phyloP scores from a whole-genome alignment of 139 green algal species.

The Chlorella sorokiniana region DNA sequence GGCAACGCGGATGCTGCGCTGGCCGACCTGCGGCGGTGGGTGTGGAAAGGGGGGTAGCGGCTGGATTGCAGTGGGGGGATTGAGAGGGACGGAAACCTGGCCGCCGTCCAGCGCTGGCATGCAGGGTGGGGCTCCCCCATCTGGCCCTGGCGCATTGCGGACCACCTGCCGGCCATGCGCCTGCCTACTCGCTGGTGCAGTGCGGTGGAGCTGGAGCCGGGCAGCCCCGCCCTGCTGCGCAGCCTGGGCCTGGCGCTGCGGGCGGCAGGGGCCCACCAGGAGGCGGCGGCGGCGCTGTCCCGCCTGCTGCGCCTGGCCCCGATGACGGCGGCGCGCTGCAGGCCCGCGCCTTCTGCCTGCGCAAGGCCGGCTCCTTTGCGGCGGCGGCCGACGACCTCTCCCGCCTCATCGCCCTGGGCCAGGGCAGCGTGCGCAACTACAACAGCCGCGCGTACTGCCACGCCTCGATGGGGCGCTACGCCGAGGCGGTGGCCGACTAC shows the following conservation, averaged over 20 bases:
- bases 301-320: constrained; percentile 41
- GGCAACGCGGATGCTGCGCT: constrained; percentile 42
- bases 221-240: constrained; percentile 45
- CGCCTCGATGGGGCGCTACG: constrained; percentile 72
- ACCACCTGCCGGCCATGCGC: no score
- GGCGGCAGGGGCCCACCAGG: constrained; percentile 43
- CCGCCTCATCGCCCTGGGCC: constrained; percentile 44
- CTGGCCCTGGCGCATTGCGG: no score
- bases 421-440: constrained; percentile 42
- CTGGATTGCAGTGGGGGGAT: no score
- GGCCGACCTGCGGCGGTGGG: constrained; percentile 52
- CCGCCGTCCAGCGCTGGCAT: no score
- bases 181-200: background rate
- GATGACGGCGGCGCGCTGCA: constrained; percentile 55
- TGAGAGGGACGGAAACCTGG: no score
- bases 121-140: no score
- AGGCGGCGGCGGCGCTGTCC: constrained; percentile 53
- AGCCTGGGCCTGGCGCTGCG: constrained; percentile 55
- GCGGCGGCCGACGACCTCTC: constrained; percentile 73
- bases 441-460: constrained; percentile 79
- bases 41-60: no score
- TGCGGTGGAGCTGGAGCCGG: constrained; percentile 48
- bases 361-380: constrained; percentile 72
- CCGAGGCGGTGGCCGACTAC: constrained; percentile 57
- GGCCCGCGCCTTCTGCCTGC: constrained; percentile 52